Base-by-base conservation (phyloP, 2,329 filamentous ascomycete species). In the Triangularia verruculosa region DNA sequence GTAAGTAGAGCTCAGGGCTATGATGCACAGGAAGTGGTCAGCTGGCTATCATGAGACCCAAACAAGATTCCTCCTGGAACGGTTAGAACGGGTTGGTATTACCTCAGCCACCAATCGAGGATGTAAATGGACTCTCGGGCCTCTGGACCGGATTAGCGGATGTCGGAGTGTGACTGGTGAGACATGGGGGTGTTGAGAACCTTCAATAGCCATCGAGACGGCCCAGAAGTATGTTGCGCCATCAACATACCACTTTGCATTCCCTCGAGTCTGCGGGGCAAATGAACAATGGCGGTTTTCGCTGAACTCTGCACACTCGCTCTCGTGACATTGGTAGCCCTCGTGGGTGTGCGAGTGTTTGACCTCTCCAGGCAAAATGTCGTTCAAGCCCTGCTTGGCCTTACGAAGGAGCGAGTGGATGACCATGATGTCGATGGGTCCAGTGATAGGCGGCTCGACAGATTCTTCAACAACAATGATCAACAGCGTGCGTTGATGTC, bases 201-300 rank as follows among this genome's bases (percentile, higher is more conserved):
- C 75, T 77, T 95, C 89, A 58, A 96, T 78, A 1, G 93, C 92
- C 67, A 89, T 80, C 27, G 89, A 92, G 1, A 96, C 90, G 13
- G 93, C 92, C 82, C 88, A 93, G 79, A 96, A 93, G 74, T 96
- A 95, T 8, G 87, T 86, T 73, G 89, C 91, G 6, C 89, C 92
- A 73, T 95, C 91, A 17, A 95, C 90, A 76, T 90, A 93, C 91
- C 92, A 96, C 80, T 96, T 96, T 66, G 86, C 87, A 72, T 92
- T 89, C 62, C 89, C 89, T 30, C 85, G 83, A 20, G 90, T 84
- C 71, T 88, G 84, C 0, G 90, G 87, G 1, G 90, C 90, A 78
- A 96, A 96, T 64, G 86, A 88, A 64, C 83, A 79, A 72, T 81
- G 88, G 57, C 86, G 82, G 68, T 89, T 82, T 25, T 77, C 74